Base-by-base conservation (phyloP, 169 alveolate genomes). In the Plasmodium adleri region DNA sequence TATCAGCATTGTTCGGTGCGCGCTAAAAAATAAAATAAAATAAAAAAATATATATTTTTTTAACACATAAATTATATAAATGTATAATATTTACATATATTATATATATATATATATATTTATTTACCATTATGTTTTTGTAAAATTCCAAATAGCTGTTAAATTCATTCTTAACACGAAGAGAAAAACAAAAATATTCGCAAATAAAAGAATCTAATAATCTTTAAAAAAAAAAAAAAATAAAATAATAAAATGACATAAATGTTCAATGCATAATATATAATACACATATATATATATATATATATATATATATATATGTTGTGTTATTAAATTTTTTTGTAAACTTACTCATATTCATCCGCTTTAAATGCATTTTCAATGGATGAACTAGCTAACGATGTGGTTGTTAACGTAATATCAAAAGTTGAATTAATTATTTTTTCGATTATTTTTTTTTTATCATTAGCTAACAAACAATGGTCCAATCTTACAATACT, bases 401-500 rank as follows among this genome's bases (percentile, higher is more conserved):
- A 64, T 50, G 68, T 45, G 49, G 78, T 52, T 6, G 74, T 59
- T 43, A 47, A 1, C 1, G 90, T 67, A 24, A 78, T 67, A n/a
- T 78, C 90, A 17, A 78, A 78, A 66, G 64, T 67, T 13, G 73
- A 76, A 22, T 52, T 78, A 13, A 78, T 50, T 5, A 67, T 68
- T 32, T 68, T 78, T 52, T 66, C 90, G 9, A 78, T 66, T 1
- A 52, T 71, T 60, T 78, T 78, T 24, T 78, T 78, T 56, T 39
- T 45, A 24, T 78, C 90, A 78, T 22, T 66, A 24, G 54, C 39
- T n/a, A 78, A 52, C 32, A 78, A 54, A 13, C 73, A 66, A 15
- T 54, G 39, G 49, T 78, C 90, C n/a, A 70, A 67, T 47, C 80
- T 68, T 50, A 78, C 72, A 52, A 78, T 2, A 28, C 90, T 78